Evolutionary conservation across 495 filamentous ascomycete genomes (phyloP).

Genomic region (Annulohypoxylon bovei): DNA sequence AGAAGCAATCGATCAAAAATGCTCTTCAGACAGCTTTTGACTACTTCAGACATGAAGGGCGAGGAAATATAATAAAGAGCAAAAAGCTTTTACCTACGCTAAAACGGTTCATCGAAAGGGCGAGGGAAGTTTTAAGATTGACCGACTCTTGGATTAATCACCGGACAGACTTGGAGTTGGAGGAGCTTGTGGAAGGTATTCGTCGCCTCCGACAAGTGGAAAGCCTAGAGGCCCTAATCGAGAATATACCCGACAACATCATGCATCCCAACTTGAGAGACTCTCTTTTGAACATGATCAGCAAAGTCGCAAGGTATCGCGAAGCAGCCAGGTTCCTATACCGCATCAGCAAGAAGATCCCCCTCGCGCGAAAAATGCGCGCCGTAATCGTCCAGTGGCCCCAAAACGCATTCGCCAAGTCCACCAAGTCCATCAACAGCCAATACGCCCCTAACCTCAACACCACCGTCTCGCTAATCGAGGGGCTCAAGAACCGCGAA

Average conservation of each 20-base stretch:
- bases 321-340: constrained; percentile 47
- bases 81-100: background rate
- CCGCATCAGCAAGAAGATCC: constrained; percentile 41
- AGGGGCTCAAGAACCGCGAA: constrained; percentile 5
- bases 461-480: constrained; percentile 27
- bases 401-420: constrained; percentile 35
- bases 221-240: background rate
- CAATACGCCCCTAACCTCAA: constrained; percentile 22
- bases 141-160: constrained; percentile 19
- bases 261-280: constrained; percentile 22
- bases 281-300: constrained; percentile 43
- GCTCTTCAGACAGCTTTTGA: constrained; percentile 22
- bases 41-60: background rate
- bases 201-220: constrained; percentile 18
- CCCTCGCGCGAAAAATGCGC: constrained; percentile 38
- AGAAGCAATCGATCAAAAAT: constrained; percentile 38
- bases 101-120: background rate
- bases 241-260: constrained; percentile 1
- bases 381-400: constrained; percentile 43
- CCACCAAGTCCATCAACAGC: background rate
- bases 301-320: constrained; percentile 51
- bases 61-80: background rate
- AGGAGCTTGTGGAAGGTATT: constrained; percentile 28
- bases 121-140: constrained; percentile 24
- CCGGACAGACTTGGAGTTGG: background rate